Conservation (phyloP, 2,329 filamentous ascomycete genomes). For the Neofusicoccum cordaticola region DNA sequence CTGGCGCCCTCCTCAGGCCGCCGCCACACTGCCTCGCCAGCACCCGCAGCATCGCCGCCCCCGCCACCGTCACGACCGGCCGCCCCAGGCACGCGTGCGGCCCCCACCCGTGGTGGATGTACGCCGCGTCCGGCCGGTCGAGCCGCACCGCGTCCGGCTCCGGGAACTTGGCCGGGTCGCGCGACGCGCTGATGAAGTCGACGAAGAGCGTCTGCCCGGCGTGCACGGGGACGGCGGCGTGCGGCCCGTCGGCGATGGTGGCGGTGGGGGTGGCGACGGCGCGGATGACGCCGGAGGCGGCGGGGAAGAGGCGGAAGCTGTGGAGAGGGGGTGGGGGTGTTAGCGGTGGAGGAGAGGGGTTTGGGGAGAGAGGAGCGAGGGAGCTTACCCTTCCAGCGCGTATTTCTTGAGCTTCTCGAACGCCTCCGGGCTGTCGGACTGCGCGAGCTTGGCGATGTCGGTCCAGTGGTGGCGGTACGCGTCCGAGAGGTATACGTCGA, state of each 20-base stretch:
- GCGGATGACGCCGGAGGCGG: conserved; percentile 12
- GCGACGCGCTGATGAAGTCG: conserved; percentile 25
- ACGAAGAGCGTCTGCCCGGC: conserved; percentile 16
- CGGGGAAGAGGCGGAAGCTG: conserved; percentile 17
- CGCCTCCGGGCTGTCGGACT: background rate
- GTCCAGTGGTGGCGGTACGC: conserved; percentile 19
- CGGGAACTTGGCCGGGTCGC: conserved; percentile 33
- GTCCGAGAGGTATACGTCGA: conserved; percentile 20
- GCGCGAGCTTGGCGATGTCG: conserved; percentile 15
- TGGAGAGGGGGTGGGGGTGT: background rate
- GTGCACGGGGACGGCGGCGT: background rate
- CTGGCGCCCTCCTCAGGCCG: background rate
- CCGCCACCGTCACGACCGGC: conserved; percentile 27
- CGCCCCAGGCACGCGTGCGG: conserved; percentile 35
- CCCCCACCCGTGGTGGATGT: conserved; percentile 32
- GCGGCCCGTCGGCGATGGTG: background rate
- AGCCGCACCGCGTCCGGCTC: conserved; percentile 28
- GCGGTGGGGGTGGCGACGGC: background rate
- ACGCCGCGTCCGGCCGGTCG: conserved; percentile 30
- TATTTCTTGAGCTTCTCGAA: conserved; percentile 18
- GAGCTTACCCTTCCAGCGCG: conserved; percentile 11
- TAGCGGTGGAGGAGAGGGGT: background rate
- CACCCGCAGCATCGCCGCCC: conserved; percentile 31
- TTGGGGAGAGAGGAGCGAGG: background rate
- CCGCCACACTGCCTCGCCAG: conserved; percentile 19